Evolutionary conservation across 2,329 filamentous ascomycete species (phyloP).

Genomic region (Dryadomyces quercus-mongolicae): DNA sequence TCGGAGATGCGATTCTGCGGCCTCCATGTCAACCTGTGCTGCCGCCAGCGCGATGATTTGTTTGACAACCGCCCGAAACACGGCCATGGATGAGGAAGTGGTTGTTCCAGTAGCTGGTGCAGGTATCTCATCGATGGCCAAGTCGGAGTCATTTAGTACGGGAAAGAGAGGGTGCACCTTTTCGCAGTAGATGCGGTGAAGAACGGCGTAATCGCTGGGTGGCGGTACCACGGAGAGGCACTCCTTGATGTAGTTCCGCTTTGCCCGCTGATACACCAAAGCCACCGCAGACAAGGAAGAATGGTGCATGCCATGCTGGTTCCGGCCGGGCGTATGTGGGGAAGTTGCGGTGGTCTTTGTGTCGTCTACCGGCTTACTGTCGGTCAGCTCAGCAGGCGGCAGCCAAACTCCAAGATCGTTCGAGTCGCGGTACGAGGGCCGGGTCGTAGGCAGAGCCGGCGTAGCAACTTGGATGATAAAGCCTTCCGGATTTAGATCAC

Average conservation of each 20-base stretch:
- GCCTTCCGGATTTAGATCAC: conserved; percentile 47
- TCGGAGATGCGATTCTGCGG: conserved; percentile 28
- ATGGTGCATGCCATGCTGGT: background rate
- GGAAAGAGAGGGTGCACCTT: conserved; percentile 45
- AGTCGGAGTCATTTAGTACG: conserved; percentile 28
- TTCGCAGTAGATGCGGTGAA: conserved; percentile 34
- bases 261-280: conserved; percentile 9
- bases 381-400: conserved; percentile 1
- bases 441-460: conserved; percentile 21
- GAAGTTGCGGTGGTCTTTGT: background rate
- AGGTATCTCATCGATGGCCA: conserved; percentile 12
- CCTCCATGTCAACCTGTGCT: conserved; percentile 30
- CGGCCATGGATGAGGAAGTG: conserved; percentile 9
- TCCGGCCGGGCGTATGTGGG: background rate
- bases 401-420: conserved; percentile 45
- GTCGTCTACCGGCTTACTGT: background rate
- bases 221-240: conserved; percentile 37
- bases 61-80: conserved; percentile 31
- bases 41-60: conserved; percentile 45
- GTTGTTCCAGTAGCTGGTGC: background rate
- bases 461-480: conserved; percentile 45
- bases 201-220: conserved; percentile 28
- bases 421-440: conserved; percentile 26
- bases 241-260: conserved; percentile 15
- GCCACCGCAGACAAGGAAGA: conserved; percentile 6